Conservation (phyloP, 2,329 filamentous ascomycete genomes). For the Trichoderma pleuroti region DNA sequence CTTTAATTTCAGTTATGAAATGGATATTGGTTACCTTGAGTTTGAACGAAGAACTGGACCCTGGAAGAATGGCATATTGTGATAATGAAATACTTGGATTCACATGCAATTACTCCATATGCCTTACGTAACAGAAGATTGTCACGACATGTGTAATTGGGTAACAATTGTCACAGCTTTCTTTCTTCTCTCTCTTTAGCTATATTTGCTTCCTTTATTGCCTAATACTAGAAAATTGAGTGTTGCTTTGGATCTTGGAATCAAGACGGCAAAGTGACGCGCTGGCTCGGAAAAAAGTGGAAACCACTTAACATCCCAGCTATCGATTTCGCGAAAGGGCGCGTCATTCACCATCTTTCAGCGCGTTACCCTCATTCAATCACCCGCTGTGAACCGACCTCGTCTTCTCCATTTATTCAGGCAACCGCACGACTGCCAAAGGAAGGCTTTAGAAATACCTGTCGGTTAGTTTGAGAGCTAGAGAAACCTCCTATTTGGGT, state of each 20-base stretch:
- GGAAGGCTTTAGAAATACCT: not conserved
- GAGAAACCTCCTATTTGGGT: not conserved
- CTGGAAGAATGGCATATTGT: not conserved
- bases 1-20: not conserved
- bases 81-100: not conserved
- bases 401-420: not conserved
- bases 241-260: not conserved
- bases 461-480: not conserved
- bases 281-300: slow-evolving; percentile 22
- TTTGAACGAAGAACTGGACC: not conserved
- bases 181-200: not conserved
- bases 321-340: slow-evolving; percentile 26
- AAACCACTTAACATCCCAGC: slow-evolving; percentile 32
- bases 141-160: not conserved
- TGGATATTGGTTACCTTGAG: not conserved
- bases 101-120: not conserved
- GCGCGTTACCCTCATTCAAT: not conserved
- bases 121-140: not conserved
- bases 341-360: slow-evolving; percentile 29
- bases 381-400: not conserved
- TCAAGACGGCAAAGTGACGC: not conserved
- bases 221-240: not conserved
- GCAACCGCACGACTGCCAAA: not conserved
- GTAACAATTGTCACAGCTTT: not conserved
- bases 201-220: not conserved